phyloP scores from a whole-genome alignment of 2,329 filamentous ascomycete genomes.

The Fusarium newnesense region DNA sequence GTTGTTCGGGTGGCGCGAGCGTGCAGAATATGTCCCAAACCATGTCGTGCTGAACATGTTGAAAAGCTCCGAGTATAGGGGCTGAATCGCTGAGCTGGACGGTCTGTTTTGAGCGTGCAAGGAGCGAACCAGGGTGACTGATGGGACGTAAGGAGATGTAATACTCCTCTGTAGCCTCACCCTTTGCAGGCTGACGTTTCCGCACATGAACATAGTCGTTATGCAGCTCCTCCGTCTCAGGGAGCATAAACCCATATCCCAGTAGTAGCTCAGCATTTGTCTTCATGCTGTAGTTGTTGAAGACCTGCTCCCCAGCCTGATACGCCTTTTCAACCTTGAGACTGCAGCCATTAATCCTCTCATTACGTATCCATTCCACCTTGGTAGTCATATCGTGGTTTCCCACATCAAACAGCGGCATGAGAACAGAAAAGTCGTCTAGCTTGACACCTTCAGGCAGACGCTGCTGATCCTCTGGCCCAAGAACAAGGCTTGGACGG shows the following conservation, averaged over 20 bases:
- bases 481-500: conserved; percentile 67
- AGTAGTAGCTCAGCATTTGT: conserved; percentile 77
- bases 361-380: conserved; percentile 67
- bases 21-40: conserved; percentile 60
- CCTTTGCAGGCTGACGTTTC: conserved; percentile 49
- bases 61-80: conserved; percentile 53
- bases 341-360: conserved; percentile 51
- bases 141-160: conserved; percentile 65
- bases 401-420: conserved; percentile 77
- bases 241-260: conserved; percentile 70
- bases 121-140: too few species aligned
- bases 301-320: conserved; percentile 64
- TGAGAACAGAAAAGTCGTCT: conserved; percentile 74
- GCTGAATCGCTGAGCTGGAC: conserved; percentile 45
- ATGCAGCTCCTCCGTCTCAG: conserved; percentile 59
- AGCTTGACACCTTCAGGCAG: conserved; percentile 48
- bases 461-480: conserved; percentile 41
- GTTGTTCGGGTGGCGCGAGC: conserved; percentile 50
- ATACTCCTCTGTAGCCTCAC: conserved; percentile 53
- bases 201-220: conserved; percentile 70
- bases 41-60: conserved; percentile 64
- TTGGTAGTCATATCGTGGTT: conserved; percentile 74
- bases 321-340: conserved; percentile 58
- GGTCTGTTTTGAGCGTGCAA: conserved; percentile 54
- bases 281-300: conserved; percentile 79